phyloP scores from a whole-genome alignment of 257 asterid genomes.

The Dorcoceras hygrometricum region DNA sequence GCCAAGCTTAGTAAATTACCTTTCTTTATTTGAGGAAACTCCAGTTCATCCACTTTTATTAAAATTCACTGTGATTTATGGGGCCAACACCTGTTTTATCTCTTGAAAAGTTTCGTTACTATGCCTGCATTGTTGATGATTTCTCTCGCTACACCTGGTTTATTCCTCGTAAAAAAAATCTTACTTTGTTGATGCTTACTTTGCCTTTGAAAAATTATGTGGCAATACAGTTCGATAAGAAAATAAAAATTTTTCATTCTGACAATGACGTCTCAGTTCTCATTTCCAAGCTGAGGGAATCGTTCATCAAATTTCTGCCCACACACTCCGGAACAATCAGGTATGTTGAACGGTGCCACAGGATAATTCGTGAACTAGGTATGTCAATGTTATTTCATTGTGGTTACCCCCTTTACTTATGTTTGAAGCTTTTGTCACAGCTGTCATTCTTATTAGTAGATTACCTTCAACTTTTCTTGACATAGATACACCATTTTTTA shows the following conservation, averaged over 20 bases:
- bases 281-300: neutral
- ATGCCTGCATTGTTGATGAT: constrained; percentile 1
- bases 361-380: neutral
- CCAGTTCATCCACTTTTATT: neutral
- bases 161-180: neutral
- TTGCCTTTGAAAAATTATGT: neutral
- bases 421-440: no score
- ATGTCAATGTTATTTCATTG: neutral
- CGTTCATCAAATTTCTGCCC: neutral
- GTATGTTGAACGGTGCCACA: neutral
- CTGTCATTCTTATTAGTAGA: no score
- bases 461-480: no score
- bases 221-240: neutral
- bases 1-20: neutral
- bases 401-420: neutral
- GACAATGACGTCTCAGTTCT: neutral
- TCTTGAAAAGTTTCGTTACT: neutral
- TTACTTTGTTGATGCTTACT: no score
- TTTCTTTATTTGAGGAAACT: neutral
- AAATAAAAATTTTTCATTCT: neutral
- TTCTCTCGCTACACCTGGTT: neutral
- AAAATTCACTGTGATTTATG: neutral
- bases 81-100: neutral
- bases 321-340: neutral
- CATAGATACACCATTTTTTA: no score